A percentile compares a stretch with the other conserved stretches of the same genome.
These are phyloP conservation scores for Aspergillus jensenii DNA, from an alignment of 2,329 filamentous ascomycete species.

Conservation along the genomic window DNA sequence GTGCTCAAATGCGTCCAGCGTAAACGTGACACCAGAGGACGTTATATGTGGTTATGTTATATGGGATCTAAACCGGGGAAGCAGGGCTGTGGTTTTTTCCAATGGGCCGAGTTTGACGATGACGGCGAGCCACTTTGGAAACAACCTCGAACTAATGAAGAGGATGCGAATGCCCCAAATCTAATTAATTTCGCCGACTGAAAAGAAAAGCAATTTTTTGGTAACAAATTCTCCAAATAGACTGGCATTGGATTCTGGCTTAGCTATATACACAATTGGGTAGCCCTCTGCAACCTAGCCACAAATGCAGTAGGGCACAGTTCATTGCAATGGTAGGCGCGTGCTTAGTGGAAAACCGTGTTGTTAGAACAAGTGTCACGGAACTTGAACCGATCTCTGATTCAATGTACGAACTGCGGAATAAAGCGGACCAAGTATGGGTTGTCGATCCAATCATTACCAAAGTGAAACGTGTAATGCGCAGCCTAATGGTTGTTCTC, in stretches of 20 bases:
- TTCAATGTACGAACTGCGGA: not conserved
- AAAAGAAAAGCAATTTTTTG: not conserved
- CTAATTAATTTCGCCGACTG: constrained; percentile 26
- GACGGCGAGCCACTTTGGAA: constrained; percentile 76
- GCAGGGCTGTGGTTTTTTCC: constrained; percentile 71
- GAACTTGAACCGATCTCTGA: not conserved
- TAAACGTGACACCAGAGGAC: constrained; percentile 72
- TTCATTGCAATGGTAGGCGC: not conserved
- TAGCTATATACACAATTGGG: constrained; percentile 4
- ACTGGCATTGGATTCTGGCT: constrained; percentile 1
- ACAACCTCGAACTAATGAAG: constrained; percentile 16
- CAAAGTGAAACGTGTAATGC: not conserved
- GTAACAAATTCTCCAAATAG: not conserved
- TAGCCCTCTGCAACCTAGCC: not conserved
- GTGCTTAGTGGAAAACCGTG: not conserved
- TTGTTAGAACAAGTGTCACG: not conserved
- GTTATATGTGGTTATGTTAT: constrained; percentile 95
- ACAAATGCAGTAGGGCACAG: not conserved
- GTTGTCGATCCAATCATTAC: not conserved
- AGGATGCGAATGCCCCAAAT: constrained; percentile 21
- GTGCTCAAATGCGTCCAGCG: constrained; percentile 76
- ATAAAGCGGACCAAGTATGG: not conserved
- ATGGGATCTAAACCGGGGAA: constrained; percentile 51
- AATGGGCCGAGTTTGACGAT: constrained; percentile 84
- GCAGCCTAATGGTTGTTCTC: not conserved